A percentile compares a stretch with the other conserved stretches of the same genome.
Evolutionary conservation across 257 asterid species (phyloP).

Genomic region (Datura wrightii): DNA sequence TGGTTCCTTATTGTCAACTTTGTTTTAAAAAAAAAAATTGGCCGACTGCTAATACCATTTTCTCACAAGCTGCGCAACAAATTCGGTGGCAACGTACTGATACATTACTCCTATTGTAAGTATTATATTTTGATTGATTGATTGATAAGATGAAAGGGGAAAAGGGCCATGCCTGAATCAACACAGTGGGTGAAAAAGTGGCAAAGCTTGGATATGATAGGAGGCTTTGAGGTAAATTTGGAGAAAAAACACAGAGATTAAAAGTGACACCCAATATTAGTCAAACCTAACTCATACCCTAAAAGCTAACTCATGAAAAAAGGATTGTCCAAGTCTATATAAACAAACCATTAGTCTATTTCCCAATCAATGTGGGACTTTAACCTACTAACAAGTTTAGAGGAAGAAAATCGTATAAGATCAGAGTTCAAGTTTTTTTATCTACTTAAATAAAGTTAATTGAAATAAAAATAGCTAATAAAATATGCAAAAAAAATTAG

Average conservation of each 20-base stretch:
- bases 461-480: no score
- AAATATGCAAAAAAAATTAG: neutral
- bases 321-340: no score
- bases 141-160: neutral
- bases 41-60: neutral
- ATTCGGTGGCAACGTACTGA: neutral
- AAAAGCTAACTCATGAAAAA: no score
- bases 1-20: slow-evolving; percentile 12
- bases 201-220: neutral
- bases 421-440: neutral
- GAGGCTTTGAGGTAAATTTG: slow-evolving; percentile 20
- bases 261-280: neutral
- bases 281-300: no score
- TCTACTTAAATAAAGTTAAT: no score
- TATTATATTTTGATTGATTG: neutral
- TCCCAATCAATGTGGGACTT: no score
- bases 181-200: neutral
- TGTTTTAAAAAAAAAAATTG: neutral
- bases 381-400: no score
- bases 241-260: neutral
- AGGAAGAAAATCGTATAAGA: neutral
- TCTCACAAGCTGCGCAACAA: slow-evolving; percentile 16
- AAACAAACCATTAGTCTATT: no score
- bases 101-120: neutral
- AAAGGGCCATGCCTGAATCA: neutral